phyloP scores from a whole-genome alignment of 768 basidiomycete species.

The Mycena vitilis region DNA sequence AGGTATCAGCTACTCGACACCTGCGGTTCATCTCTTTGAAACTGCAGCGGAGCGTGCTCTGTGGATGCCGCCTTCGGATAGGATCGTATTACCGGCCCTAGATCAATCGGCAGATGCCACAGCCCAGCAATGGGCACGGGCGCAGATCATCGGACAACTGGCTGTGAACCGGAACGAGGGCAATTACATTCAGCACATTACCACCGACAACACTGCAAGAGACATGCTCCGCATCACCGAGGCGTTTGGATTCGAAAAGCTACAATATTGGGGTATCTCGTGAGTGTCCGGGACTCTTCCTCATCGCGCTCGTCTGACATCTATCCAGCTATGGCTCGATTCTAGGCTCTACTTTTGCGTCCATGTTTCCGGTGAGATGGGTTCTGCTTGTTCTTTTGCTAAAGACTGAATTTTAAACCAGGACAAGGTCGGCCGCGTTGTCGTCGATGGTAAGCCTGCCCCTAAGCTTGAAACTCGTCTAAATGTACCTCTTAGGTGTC shows the following conservation, averaged over 20 bases:
- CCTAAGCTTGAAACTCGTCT: background rate
- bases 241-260: conserved; percentile 46
- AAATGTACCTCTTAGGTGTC: background rate
- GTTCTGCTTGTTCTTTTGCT: too few species aligned
- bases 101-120: conserved; percentile 43
- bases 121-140: conserved; percentile 46
- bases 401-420: background rate
- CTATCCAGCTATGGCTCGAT: conserved; percentile 9
- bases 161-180: conserved; percentile 43
- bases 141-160: conserved; percentile 44
- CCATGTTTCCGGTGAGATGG: conserved; percentile 10
- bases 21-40: background rate
- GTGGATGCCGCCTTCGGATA: background rate
- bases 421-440: conserved; percentile 24
- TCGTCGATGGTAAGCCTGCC: conserved; percentile 18
- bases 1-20: too few species aligned
- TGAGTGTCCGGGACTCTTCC: background rate
- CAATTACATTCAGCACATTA: conserved; percentile 41
- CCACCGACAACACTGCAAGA: conserved; percentile 51
- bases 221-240: conserved; percentile 52
- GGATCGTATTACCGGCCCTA: conserved; percentile 5
- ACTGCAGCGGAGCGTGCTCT: conserved; percentile 14
- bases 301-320: background rate
- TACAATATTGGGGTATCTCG: conserved; percentile 45
- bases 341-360: conserved; percentile 12